Conservation (phyloP, 495 filamentous ascomycete genomes). For the Arthonia radiata region DNA sequence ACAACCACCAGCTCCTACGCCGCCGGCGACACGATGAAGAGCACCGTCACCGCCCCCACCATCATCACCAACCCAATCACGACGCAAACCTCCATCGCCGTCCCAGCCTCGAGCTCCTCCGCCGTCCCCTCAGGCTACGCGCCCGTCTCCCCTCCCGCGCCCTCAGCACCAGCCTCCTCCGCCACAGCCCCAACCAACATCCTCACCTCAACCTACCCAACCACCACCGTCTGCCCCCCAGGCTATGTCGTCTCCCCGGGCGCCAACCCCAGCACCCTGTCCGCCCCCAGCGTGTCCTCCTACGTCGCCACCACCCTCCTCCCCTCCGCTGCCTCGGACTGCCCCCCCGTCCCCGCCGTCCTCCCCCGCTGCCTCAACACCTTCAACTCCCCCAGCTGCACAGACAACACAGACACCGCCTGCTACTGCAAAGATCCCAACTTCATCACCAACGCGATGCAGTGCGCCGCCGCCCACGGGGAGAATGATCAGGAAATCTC, state of each 20-base stretch:
- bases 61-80: constrained; percentile 10
- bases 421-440: constrained; percentile 69
- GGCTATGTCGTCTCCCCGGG: constrained; percentile 8
- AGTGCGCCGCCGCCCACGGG: constrained; percentile 59
- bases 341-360: constrained; percentile 24
- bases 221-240: constrained; percentile 6
- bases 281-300: constrained; percentile 3
- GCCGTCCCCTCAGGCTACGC: constrained; percentile 1
- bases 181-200: constrained; percentile 12
- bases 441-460: constrained; percentile 59
- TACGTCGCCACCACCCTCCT: constrained; percentile 3
- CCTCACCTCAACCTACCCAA: constrained; percentile 2
- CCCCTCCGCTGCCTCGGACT: constrained; percentile 7
- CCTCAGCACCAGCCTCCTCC: constrained; percentile 4
- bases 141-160: not conserved
- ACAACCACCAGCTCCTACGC: too few species aligned
- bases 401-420: constrained; percentile 51
- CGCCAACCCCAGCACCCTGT: constrained; percentile 3
- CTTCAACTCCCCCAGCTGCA: constrained; percentile 44
- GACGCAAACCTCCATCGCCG: constrained; percentile 9
- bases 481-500: constrained; percentile 37
- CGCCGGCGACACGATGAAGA: too few species aligned
- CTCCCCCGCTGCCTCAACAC: constrained; percentile 87
- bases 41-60: constrained; percentile 5
- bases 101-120: not conserved